Percentiles rank a stretch among this genome's conserved stretches.
Evolutionary conservation across 768 basidiomycete genomes (phyloP).

Genomic region (Tubosaeta sp.): DNA sequence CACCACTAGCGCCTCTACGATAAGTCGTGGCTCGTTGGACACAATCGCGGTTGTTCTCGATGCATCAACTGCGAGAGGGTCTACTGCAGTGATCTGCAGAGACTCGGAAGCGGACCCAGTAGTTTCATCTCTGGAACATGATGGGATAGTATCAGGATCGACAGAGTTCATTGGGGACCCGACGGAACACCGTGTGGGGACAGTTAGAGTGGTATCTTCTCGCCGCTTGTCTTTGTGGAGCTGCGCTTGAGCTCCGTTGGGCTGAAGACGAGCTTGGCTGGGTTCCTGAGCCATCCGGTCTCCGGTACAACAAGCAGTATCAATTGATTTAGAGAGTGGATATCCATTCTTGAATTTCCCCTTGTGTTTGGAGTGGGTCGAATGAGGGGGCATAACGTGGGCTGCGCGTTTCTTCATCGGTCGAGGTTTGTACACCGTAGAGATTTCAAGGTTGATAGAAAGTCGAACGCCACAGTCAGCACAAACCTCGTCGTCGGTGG

Average conservation of each 20-base stretch:
- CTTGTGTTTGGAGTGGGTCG: constrained; percentile 7
- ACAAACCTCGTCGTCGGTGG: constrained; percentile 2
- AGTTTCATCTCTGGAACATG: constrained; percentile 2
- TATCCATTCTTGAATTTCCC: constrained; percentile 29
- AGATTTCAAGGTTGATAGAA: constrained; percentile 60
- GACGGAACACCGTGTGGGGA: constrained; percentile 1
- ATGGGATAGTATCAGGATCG: not conserved
- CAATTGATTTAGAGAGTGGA: constrained; percentile 4
- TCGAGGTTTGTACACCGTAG: constrained; percentile 70
- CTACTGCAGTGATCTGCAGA: constrained; percentile 32
- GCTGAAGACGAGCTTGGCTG: not conserved
- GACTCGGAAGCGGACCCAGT: constrained; percentile 26
- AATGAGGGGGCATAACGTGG: constrained; percentile 29
- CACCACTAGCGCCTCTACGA: constrained; percentile 78
- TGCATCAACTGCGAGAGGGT: constrained; percentile 7
- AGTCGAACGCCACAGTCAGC: constrained; percentile 18
- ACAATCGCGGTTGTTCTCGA: not conserved
- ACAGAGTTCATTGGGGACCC: not conserved
- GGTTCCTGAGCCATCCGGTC: not conserved
- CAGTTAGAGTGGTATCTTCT: constrained; percentile 30
- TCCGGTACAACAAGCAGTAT: not conserved
- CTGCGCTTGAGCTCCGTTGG: constrained; percentile 29
- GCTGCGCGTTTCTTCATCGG: constrained; percentile 47
- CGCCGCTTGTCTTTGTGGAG: constrained; percentile 43
- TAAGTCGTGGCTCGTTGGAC: constrained; percentile 47